Evolutionary conservation across 345 rosid species (phyloP).

Genomic region (Lagerstroemia speciosa): DNA sequence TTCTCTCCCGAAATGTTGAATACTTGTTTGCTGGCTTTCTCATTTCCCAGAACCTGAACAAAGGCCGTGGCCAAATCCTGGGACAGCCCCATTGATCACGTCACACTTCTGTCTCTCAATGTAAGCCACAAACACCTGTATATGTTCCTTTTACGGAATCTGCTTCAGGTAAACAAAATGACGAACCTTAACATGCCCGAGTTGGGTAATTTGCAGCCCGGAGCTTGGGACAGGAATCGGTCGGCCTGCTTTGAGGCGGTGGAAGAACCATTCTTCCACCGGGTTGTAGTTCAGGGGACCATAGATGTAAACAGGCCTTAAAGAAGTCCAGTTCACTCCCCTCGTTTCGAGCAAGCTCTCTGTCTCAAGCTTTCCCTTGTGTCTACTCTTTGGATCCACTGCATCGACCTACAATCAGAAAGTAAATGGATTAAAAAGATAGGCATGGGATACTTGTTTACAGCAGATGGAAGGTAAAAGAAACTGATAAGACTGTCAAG

Average conservation of each 20-base stretch:
- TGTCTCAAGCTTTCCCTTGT: conserved; percentile 91
- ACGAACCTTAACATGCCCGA: conserved; percentile 87
- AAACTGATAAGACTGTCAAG: not conserved
- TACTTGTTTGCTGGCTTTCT: conserved; percentile 75
- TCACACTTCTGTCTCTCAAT: not conserved
- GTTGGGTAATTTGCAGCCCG: conserved; percentile 73
- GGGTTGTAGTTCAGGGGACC: conserved; percentile 98
- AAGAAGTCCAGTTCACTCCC: conserved; percentile 85
- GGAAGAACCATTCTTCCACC: conserved; percentile 98
- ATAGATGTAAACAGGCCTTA: conserved; percentile 90
- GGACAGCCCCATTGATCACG: conserved; percentile 11
- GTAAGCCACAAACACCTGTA: not conserved
- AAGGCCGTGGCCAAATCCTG: conserved; percentile 92
- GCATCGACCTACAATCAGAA: conserved; percentile 48
- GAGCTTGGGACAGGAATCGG: conserved; percentile 90
- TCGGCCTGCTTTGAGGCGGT: conserved; percentile 85
- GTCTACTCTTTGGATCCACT: conserved; percentile 96
- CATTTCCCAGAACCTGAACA: conserved; percentile 64
- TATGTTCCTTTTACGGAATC: not conserved
- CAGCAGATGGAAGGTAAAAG: conserved; percentile 1
- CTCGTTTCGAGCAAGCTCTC: conserved; percentile 57
- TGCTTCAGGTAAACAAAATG: not conserved
- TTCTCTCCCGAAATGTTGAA: conserved; percentile 93
- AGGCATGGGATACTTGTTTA: not conserved
- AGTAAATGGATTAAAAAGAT: conserved; percentile 7